Base-by-base conservation (phyloP, 2,329 filamentous ascomycete species). In the Colletotrichum truncatum region DNA sequence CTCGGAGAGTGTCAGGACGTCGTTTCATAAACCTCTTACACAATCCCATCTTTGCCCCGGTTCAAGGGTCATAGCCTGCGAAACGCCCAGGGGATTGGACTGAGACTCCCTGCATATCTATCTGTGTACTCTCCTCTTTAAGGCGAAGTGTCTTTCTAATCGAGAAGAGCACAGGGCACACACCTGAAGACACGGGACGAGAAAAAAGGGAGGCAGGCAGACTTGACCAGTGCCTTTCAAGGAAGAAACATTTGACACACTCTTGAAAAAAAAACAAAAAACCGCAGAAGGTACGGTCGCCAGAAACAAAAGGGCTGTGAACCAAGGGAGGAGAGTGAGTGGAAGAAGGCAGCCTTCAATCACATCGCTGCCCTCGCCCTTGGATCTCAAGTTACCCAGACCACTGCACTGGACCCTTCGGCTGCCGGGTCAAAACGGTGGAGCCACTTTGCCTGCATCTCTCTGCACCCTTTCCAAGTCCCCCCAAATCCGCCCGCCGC, bases 1-100 rank as follows among this genome's bases (percentile, higher is more conserved):
- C 52, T 46, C 49, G 54, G 43, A 67, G 41, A 58, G 66, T 67
- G 66, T 68, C 64, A 67, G 63, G 66, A 68, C 56, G 53, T 45
- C 52, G 66, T 68, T 68, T 68, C 66, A 68, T 65, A 54, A 62
- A 65, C 62, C 62, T 65, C 62, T 65, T 45, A 65, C 61, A 61
- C 56, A 67, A 56, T 36, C 52, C 65, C 66, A 66, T 52, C 53
- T 55, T 32, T 34, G 48, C 48, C 30, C 32, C 58, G 45, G 34
- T 46, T 53, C 14, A 54, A 57, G 54, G 54, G 54, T 57, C 54
- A 38, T n/a, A 45, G 30, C 41, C 41, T 48, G 18, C 30, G 41
- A 57, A 55, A 45, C 52, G 38, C 14, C 11, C 41, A 26, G 32
- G 54, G 41, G 54, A 55, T 32, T 28, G 38, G 52, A 38, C 54